Evolutionary conservation across 1,284 basidiomycete genomes (phyloP).

Genomic region (Sporisorium scitamineum): DNA sequence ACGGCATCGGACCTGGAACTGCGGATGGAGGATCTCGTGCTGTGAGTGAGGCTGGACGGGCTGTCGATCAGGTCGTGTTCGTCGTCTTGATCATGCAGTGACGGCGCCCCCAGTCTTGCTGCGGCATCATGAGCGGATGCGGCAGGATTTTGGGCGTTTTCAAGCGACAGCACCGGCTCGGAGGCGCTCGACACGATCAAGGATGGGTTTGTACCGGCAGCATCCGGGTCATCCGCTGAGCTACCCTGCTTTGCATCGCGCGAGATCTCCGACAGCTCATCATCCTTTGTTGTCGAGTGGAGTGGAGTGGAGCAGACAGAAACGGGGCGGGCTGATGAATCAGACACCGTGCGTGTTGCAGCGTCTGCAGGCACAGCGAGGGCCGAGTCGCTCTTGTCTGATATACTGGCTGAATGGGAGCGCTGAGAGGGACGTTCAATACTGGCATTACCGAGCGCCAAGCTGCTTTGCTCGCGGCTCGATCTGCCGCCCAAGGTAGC

Average conservation of each 20-base stretch:
- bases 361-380: constrained; percentile 6
- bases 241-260: constrained; percentile 3
- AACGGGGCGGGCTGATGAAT: constrained; percentile 8
- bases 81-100: constrained; percentile 7
- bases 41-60: constrained; percentile 35
- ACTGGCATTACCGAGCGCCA: constrained; percentile 61
- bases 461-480: constrained; percentile 53
- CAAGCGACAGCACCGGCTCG: constrained; percentile 19
- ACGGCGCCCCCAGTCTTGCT: constrained; percentile 8
- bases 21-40: constrained; percentile 28
- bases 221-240: background rate
- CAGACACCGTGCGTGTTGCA: constrained; percentile 26
- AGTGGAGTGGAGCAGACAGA: constrained; percentile 1
- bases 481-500: constrained; percentile 24
- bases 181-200: constrained; percentile 43
- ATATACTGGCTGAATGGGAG: constrained; percentile 23
- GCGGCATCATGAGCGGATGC: background rate
- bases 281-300: background rate
- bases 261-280: background rate
- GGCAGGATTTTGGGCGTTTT: background rate
- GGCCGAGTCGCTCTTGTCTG: constrained; percentile 19
- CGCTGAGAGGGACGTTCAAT: constrained; percentile 46
- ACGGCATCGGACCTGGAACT: constrained; percentile 27
- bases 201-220: constrained; percentile 9
- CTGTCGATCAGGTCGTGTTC: constrained; percentile 35